phyloP scores from a whole-genome alignment of 169 alveolate species.

The Eimeria praecox region DNA sequence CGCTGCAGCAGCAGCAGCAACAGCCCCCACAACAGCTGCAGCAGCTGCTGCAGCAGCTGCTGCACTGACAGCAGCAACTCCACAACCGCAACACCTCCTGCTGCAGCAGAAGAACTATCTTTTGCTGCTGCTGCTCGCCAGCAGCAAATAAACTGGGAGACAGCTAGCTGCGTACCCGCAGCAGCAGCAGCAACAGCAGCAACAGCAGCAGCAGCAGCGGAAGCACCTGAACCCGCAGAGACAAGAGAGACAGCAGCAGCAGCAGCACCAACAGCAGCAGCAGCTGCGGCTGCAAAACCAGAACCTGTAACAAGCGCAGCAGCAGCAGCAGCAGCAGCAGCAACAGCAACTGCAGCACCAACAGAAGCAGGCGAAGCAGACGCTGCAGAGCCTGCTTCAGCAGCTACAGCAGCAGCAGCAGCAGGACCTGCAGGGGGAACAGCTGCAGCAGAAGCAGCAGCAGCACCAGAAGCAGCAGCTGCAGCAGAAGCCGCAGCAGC shows the following conservation, averaged over 20 bases:
- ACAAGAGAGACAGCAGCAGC: neutral
- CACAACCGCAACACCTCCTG: neutral
- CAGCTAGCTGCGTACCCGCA: neutral
- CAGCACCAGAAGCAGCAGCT: neutral
- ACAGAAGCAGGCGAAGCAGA: neutral
- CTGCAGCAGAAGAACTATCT: conserved; percentile 26
- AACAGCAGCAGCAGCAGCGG: conserved; percentile 26
- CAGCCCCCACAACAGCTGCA: neutral
- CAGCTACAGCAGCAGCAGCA: neutral
- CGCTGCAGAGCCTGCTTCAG: neutral
- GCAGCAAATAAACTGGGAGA: too few relatives aligned
- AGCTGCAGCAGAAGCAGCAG: neutral
- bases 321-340: neutral
- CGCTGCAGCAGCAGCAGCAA: neutral
- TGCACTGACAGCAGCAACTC: neutral
- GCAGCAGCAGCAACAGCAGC: neutral
- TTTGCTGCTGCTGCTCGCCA: too few relatives aligned
- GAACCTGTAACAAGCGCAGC: neutral
- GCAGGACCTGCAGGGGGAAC: neutral
- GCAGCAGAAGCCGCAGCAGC: neutral
- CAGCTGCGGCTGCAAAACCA: neutral
- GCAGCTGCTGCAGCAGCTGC: conserved; percentile 11
- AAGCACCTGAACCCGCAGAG: too few relatives aligned
- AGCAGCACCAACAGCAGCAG: conserved; percentile 32
- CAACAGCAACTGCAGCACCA: neutral